phyloP scores from a whole-genome alignment of 345 rosid species.

The Lepidium africanum region DNA sequence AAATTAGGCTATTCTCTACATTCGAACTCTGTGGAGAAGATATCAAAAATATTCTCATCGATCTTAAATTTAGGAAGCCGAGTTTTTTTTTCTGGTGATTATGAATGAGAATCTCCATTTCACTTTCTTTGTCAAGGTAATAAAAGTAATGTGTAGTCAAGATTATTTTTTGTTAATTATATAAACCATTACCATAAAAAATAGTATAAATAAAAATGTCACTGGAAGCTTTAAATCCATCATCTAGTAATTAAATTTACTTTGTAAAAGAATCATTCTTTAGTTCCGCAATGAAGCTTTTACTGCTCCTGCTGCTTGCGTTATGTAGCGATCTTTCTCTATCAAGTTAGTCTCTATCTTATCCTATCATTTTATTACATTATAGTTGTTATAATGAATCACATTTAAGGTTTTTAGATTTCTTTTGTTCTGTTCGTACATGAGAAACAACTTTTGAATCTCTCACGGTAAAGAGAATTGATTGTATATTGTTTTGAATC shows the following conservation, averaged over 20 bases:
- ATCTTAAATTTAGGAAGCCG: too few relatives aligned
- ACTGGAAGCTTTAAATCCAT: too few relatives aligned
- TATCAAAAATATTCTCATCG: too few relatives aligned
- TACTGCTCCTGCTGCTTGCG: constrained; percentile 5
- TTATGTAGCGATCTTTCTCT: constrained; percentile 4
- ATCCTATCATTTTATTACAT: not conserved
- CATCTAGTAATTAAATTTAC: too few relatives aligned
- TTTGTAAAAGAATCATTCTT: too few relatives aligned
- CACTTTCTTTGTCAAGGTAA: not conserved
- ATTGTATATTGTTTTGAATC: not conserved
- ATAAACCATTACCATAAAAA: not conserved
- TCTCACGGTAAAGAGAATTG: not conserved
- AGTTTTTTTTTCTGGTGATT: not conserved
- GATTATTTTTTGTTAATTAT: not conserved
- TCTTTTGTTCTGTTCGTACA: too few relatives aligned
- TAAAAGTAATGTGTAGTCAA: not conserved
- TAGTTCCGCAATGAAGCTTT: constrained; percentile 14
- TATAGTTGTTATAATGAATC: not conserved
- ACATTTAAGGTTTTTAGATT: too few relatives aligned
- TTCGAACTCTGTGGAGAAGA: too few relatives aligned
- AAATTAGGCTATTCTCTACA: too few relatives aligned
- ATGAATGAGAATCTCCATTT: not conserved
- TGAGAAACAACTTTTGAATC: too few relatives aligned
- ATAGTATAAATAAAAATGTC: not conserved
- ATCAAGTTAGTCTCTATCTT: constrained; percentile 15